A percentile compares a stretch with the other conserved stretches of the same genome.
Evolutionary conservation across 805 yeast genomes (phyloP).

Genomic region (Metschnikowia orientalis): DNA sequence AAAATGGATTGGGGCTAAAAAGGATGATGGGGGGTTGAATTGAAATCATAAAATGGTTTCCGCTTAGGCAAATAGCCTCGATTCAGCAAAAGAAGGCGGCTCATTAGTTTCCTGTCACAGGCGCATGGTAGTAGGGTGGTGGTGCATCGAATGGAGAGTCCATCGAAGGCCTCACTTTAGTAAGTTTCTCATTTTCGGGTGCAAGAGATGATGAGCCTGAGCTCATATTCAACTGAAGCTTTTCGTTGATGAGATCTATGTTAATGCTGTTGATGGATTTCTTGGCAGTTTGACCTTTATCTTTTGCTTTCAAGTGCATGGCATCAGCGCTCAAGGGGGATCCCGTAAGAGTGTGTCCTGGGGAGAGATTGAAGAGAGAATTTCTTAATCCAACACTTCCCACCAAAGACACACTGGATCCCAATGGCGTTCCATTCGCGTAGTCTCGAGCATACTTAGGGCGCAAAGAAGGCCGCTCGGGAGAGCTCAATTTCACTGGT

Average conservation of each 20-base stretch:
- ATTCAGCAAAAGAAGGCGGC: no score
- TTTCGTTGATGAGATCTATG: conserved; percentile 25
- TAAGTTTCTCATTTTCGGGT: conserved; percentile 3
- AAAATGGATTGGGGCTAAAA: no score
- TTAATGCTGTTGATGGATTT: conserved; percentile 32
- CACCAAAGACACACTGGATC: conserved; percentile 21
- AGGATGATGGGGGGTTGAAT: no score
- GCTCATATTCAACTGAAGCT: conserved; percentile 13
- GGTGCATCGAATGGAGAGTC: conserved; percentile 15
- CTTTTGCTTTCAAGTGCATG: conserved; percentile 2
- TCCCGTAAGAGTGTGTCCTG: conserved; percentile 21
- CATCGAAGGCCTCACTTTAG: neutral
- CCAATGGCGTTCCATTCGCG: conserved; percentile 13
- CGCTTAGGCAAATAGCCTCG: no score
- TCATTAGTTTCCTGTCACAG: conserved; percentile 12
- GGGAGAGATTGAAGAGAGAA: conserved; percentile 30
- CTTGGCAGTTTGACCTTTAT: conserved; percentile 14
- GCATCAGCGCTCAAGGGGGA: conserved; percentile 26
- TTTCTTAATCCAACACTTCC: conserved; percentile 40
- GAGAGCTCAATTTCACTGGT: conserved; percentile 11
- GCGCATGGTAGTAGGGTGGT: conserved; percentile 19
- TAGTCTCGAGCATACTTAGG: conserved; percentile 2
- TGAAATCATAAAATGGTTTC: no score
- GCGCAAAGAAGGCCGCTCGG: conserved; percentile 10
- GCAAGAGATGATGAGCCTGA: neutral